These are phyloP conservation scores for Coemansia furcata DNA, from an alignment of 192 early-diverging fungal genomes.

Conservation along the genomic window DNA sequence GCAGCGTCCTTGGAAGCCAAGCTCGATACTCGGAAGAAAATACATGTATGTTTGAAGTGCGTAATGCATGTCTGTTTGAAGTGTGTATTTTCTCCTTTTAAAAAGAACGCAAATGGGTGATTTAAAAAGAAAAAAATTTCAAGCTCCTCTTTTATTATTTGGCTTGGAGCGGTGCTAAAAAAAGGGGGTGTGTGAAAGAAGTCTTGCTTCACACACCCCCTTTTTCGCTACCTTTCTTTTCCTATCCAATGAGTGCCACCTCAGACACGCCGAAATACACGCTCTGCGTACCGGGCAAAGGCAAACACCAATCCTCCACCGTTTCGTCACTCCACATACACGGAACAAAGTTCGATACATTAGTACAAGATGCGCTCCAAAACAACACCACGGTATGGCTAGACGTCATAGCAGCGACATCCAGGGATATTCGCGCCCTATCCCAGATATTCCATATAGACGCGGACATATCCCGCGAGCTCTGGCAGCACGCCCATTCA, in stretches of 20 bases:
- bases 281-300: slow-evolving; percentile 4
- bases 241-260: neutral
- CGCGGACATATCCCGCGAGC: neutral
- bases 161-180: neutral
- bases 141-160: neutral
- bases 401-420: neutral
- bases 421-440: neutral
- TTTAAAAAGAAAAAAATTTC: neutral
- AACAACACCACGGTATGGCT: neutral
- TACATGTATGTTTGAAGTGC: neutral
- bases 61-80: no score
- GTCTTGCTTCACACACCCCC: neutral
- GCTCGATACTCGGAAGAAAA: neutral
- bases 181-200: neutral
- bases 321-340: neutral
- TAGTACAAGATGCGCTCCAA: neutral
- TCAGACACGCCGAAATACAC: neutral
- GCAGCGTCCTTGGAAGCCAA: neutral
- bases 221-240: neutral
- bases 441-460: neutral
- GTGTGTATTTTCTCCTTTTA: neutral
- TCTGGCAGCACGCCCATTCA: neutral
- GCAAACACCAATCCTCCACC: neutral
- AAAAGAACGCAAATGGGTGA: neutral
- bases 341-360: neutral